Base-by-base conservation (phyloP, 345 rosid genomes). In the Syzygium oleosum region DNA sequence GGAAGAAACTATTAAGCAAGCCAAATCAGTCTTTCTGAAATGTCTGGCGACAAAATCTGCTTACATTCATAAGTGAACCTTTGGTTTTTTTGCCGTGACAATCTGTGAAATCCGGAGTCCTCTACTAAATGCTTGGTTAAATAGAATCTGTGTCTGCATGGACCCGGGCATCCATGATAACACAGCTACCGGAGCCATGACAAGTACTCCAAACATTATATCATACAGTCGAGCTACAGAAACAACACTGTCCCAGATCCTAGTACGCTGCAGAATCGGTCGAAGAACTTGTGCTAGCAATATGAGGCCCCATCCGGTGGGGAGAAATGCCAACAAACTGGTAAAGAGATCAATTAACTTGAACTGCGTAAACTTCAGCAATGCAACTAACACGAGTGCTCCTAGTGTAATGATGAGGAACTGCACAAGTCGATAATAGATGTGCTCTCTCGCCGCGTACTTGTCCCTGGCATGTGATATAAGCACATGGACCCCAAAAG, bases 31-130 rank as follows among this genome's bases (percentile, higher is more conserved):
- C 49, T 38, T 34, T 73, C 80, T 19, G 49, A 34, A 34, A 34
- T 38, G 27, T 73, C 80, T 38, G 80, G 80, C 49, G 19, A 73
- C 22, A 73, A 73, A 73, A 19, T 73, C 49, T 73, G 49, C 80
- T 73, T 14, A 3, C 21, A 73, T 19, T 73, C 49, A 94, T 94
- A 65, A 97, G 93, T 89, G 95, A 93, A 89, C 80, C 49, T 73
- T 73, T 3, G 43, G 27, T 73, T 38, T 29, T 27, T 31, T 55
- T 3, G 59, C 34, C 0, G 80, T 51, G 43, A 86, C 53, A 29
- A 86, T 63, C 27, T 61, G 49, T 29, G 56, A 25, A 25, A 86
- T 68, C 16, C 17, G 61, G n/a, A 86, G 87, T 5, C 87, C 84
- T 10, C 87, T n/a, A 12, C 80, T 12, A 38, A 49, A 65, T 52